Conservation (phyloP, 495 filamentous ascomycete genomes). For the Poronia punctata region DNA sequence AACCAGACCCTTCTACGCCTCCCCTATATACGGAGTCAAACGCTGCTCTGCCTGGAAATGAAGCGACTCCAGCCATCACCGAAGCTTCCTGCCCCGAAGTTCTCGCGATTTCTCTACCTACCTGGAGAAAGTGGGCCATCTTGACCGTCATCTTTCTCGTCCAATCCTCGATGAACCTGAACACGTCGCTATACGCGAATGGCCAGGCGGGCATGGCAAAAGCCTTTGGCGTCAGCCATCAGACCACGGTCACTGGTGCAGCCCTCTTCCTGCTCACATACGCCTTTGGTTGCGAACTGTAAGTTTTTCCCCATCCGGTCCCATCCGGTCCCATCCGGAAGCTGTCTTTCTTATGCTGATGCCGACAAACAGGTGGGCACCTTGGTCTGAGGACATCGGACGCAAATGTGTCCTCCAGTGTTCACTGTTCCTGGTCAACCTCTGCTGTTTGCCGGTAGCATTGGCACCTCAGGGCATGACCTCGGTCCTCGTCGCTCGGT, state of each 20-base stretch:
- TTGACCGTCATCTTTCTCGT: slow-evolving; percentile 65
- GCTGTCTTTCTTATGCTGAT: slow-evolving; percentile 7
- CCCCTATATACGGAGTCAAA: slow-evolving; percentile 11
- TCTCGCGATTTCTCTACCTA: too few species aligned
- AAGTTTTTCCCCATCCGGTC: slow-evolving; percentile 6
- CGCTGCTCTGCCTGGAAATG: slow-evolving; percentile 5
- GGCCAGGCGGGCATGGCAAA: slow-evolving; percentile 52
- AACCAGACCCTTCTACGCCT: too few species aligned
- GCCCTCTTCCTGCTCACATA: slow-evolving; percentile 66
- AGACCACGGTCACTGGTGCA: slow-evolving; percentile 60
- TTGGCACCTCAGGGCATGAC: slow-evolving; percentile 52
- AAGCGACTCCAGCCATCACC: slow-evolving; percentile 32
- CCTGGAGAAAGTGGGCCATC: slow-evolving; percentile 66
- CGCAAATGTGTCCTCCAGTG: slow-evolving; percentile 64
- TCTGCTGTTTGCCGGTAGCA: slow-evolving; percentile 67
- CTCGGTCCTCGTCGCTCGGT: slow-evolving; percentile 57
- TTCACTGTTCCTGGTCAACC: slow-evolving; percentile 64
- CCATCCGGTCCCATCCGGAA: not conserved
- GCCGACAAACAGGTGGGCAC: slow-evolving; percentile 51
- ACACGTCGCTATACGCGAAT: slow-evolving; percentile 64
- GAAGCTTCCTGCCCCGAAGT: slow-evolving; percentile 58
- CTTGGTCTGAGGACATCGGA: slow-evolving; percentile 74
- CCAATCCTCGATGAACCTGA: slow-evolving; percentile 81
- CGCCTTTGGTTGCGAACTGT: slow-evolving; percentile 71
- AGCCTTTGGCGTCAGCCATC: slow-evolving; percentile 55